These are phyloP conservation scores for Exidia glandulosa DNA, from an alignment of 768 basidiomycete genomes.

Conservation along the genomic window DNA sequence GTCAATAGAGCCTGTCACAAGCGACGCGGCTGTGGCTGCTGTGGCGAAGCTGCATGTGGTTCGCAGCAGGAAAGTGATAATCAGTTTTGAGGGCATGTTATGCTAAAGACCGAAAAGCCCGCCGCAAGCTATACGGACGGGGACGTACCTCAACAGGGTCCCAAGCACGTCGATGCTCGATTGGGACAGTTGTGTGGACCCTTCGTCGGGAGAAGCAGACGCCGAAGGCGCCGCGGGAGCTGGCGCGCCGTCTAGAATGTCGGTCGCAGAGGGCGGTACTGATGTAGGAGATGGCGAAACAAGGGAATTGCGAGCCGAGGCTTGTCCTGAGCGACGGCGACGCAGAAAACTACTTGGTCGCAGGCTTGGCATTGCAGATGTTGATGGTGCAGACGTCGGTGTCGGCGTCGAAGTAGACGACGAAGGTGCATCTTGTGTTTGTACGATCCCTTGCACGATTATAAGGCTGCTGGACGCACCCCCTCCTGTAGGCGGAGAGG, in stretches of 20 bases:
- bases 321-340: neutral
- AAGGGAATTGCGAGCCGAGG: neutral
- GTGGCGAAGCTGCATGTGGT: constrained; percentile 58
- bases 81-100: too few relatives aligned
- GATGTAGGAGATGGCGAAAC: neutral
- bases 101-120: too few relatives aligned
- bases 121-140: too few relatives aligned
- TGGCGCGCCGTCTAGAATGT: neutral
- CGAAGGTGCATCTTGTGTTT: neutral
- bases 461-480: neutral
- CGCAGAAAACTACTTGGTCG: neutral
- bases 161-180: constrained; percentile 69
- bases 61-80: constrained; percentile 2
- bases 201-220: constrained; percentile 2
- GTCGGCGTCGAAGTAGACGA: neutral
- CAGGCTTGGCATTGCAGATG: neutral
- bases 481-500: neutral
- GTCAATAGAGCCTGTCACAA: constrained; percentile 62
- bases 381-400: neutral
- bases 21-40: constrained; percentile 82
- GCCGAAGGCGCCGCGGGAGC: neutral
- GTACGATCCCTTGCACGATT: neutral
- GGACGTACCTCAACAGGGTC: constrained; percentile 62
- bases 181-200: constrained; percentile 2
- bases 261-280: neutral